Percentiles rank a stretch among this genome's conserved stretches.
Evolutionary conservation across 208 protist genomes (phyloP).

Genomic region (Trypanosomatidae sp.): DNA sequence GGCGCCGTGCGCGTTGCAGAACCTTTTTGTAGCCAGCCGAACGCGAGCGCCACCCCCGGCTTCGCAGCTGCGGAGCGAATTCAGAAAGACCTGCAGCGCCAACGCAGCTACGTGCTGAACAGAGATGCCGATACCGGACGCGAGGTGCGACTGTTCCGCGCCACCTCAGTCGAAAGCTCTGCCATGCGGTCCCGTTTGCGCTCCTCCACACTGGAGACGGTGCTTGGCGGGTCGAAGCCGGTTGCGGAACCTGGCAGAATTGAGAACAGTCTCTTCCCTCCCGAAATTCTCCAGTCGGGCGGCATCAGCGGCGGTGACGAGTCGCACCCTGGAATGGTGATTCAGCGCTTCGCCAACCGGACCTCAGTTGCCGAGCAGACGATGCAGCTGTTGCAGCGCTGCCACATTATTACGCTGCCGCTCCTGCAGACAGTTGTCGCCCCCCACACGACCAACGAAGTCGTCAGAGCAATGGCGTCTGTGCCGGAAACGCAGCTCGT

Average conservation of each 20-base stretch:
- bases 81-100: conserved; percentile 66
- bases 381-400: conserved; percentile 47
- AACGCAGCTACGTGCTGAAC: conserved; percentile 78
- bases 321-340: conserved; percentile 33
- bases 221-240: neutral
- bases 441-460: conserved; percentile 26
- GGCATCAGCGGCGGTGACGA: conserved; percentile 77
- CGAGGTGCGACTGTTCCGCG: conserved; percentile 56
- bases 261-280: conserved; percentile 79
- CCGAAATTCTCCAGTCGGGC: conserved; percentile 72
- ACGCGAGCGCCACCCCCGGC: conserved; percentile 32
- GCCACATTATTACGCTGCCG: conserved; percentile 62
- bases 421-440: conserved; percentile 23
- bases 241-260: conserved; percentile 5
- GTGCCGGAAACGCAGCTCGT: conserved; percentile 39
- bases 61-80: conserved; percentile 58
- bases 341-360: conserved; percentile 61
- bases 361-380: conserved; percentile 60
- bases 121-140: conserved; percentile 48
- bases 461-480: conserved; percentile 18
- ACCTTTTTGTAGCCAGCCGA: conserved; percentile 42
- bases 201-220: conserved; percentile 38
- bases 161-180: conserved; percentile 57
- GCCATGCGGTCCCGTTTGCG: conserved; percentile 43
- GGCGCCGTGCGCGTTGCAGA: conserved; percentile 36